These are phyloP conservation scores for Neurospora tetraspora DNA, from an alignment of 495 filamentous ascomycete genomes.

Conservation along the genomic window DNA sequence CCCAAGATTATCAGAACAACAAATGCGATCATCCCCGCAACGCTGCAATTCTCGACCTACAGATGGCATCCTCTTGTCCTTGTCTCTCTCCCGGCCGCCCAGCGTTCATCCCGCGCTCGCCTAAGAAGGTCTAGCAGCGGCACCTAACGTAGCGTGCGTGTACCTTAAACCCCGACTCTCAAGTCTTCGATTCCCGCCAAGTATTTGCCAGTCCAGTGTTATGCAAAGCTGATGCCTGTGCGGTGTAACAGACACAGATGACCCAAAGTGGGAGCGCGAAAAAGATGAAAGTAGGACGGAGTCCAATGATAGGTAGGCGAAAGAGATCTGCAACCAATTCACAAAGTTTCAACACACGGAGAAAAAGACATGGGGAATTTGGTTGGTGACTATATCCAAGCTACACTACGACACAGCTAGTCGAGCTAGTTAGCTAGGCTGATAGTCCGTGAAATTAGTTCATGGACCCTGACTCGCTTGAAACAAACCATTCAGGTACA, in stretches of 20 bases:
- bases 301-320: background rate
- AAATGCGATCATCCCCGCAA: background rate
- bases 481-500: background rate
- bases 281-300: background rate
- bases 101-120: background rate
- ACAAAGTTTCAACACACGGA: background rate
- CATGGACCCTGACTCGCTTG: background rate
- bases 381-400: background rate
- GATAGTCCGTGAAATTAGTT: background rate
- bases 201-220: background rate
- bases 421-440: background rate
- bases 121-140: background rate
- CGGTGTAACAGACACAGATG: background rate
- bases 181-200: background rate
- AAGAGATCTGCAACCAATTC: background rate
- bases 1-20: background rate
- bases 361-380: background rate
- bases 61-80: background rate
- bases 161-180: background rate
- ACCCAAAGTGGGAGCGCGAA: background rate
- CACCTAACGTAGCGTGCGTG: background rate
- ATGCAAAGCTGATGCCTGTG: background rate
- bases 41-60: background rate
- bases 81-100: background rate
- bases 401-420: background rate